Percentiles rank a stretch among this genome's conserved stretches.
These are phyloP conservation scores for Leucocoprinus leucothites DNA, from an alignment of 768 basidiomycete species.

Conservation along the genomic window DNA sequence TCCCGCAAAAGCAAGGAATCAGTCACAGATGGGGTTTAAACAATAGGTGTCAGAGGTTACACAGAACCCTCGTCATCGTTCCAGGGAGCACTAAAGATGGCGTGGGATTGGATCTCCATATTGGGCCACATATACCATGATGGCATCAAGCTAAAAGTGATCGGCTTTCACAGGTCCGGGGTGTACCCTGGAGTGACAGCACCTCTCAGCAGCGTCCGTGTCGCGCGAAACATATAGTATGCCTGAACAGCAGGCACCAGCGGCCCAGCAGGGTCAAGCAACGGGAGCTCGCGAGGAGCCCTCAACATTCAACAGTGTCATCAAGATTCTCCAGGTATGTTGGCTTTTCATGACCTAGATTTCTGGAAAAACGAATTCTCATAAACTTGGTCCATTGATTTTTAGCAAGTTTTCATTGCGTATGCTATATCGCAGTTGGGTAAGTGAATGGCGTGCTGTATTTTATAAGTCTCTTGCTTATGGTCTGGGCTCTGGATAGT, in stretches of 20 bases:
- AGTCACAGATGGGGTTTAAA: no score
- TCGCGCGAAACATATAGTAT: conserved; percentile 1
- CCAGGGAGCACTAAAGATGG: background rate
- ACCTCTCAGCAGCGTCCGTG: background rate
- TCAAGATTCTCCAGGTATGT: conserved; percentile 26
- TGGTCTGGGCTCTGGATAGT: background rate
- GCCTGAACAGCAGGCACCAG: conserved; percentile 13
- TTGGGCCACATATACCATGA: background rate
- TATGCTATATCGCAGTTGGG: conserved; percentile 68
- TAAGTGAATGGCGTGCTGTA: conserved; percentile 24
- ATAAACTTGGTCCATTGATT: background rate
- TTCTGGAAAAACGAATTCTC: no score
- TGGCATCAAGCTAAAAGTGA: conserved; percentile 10
- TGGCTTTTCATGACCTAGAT: background rate
- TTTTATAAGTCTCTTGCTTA: background rate
- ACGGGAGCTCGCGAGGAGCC: conserved; percentile 5
- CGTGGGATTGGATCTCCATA: conserved; percentile 1
- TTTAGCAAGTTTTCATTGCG: conserved; percentile 66
- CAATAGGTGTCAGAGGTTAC: no score
- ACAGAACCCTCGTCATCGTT: background rate
- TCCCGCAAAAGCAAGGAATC: no score
- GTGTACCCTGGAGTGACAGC: background rate
- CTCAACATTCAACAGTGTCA: conserved; percentile 5
- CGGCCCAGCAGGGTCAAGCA: conserved; percentile 11
- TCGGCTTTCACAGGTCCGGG: background rate